Base-by-base conservation (phyloP, 176 grass and related monocot genomes). In the Saccharum spontaneum region DNA sequence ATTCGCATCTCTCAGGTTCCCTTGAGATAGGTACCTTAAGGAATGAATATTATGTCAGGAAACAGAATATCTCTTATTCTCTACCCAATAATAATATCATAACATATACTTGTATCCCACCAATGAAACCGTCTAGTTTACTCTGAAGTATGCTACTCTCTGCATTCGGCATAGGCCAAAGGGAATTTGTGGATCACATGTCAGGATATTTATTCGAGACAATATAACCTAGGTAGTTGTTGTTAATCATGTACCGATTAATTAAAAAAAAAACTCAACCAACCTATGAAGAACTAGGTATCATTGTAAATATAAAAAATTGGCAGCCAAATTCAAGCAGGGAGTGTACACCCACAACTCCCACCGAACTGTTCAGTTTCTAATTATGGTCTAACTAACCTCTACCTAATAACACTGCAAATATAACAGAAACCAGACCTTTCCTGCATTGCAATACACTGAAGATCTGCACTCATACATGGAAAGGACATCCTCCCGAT, bases 1-100 rank as follows among this genome's bases (percentile, higher is more conserved):
- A 90, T 99, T 99, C 70, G 93, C 93, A 79, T 96, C 93, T 87
- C 88, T 94, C 78, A 99, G 86, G 82, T 99, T 96, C 71, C 86
- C 97, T 89, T 94, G 97, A 76, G 97, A 94, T 41, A 99, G 84
- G 81, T 96, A 99, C 89, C 97, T 99, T 75, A 75, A 78, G 77
- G 75, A 81, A 88, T 78, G 62, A 77, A 34, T 17, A 82, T 24
- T 68, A 79, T 74, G 60, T 88, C 52, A 94, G 62, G n/a, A 79
- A 81, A 79, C 3, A 39, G 2, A 71, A n/a, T 63, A 82, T 69
- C 22, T 85, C 34, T 36, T 36, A 36, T 36, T 36, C 3, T 36
- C 57, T 17, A 37, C 55, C 34, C 22, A 67, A 89, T 3, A 7
- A 36, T 8, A 72, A 59, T 75, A 77, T 36, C 34, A 36, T 36